Evolutionary conservation across 106 monocot genomes (phyloP).

Genomic region (Dactylorhiza incarnata): DNA sequence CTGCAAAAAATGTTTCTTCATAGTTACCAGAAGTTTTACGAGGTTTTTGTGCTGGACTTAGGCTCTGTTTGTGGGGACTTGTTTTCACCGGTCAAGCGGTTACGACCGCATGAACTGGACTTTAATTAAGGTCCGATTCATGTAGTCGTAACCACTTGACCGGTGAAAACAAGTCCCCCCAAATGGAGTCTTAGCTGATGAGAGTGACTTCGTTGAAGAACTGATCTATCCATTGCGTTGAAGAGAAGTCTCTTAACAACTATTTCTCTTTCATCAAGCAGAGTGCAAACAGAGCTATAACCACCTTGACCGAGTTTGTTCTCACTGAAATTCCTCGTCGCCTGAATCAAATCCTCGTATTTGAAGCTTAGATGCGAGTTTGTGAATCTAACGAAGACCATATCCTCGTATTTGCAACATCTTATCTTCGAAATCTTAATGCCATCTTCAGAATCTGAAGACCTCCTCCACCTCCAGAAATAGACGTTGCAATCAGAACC

Average conservation of each 20-base stretch:
- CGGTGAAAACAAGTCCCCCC: too few species aligned
- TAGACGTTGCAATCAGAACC: constrained; percentile 11
- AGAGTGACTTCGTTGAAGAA: constrained; percentile 62
- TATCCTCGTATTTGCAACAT: not conserved
- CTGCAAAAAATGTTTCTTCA: constrained; percentile 20
- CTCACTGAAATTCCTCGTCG: constrained; percentile 45
- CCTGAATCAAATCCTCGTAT: constrained; percentile 38
- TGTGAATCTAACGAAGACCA: constrained; percentile 29
- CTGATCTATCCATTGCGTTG: constrained; percentile 41
- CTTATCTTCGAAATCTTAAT: not conserved
- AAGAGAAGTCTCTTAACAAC: constrained; percentile 63
- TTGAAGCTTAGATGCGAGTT: constrained; percentile 40
- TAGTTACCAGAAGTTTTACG: constrained; percentile 45
- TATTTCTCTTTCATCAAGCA: constrained; percentile 60
- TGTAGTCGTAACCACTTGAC: too few species aligned
- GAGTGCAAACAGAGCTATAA: constrained; percentile 51
- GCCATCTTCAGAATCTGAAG: constrained; percentile 14
- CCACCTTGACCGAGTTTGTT: constrained; percentile 77
- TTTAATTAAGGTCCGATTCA: too few species aligned
- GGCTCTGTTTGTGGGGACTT: too few species aligned
- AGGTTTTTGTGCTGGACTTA: constrained; percentile 64
- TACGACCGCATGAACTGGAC: too few species aligned
- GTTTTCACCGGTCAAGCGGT: too few species aligned
- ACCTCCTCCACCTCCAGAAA: constrained; percentile 17
- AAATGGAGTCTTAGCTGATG: too few species aligned